Evolutionary conservation across 176 grass and related monocot species (phyloP).

Genomic region (Oryza nivara): DNA sequence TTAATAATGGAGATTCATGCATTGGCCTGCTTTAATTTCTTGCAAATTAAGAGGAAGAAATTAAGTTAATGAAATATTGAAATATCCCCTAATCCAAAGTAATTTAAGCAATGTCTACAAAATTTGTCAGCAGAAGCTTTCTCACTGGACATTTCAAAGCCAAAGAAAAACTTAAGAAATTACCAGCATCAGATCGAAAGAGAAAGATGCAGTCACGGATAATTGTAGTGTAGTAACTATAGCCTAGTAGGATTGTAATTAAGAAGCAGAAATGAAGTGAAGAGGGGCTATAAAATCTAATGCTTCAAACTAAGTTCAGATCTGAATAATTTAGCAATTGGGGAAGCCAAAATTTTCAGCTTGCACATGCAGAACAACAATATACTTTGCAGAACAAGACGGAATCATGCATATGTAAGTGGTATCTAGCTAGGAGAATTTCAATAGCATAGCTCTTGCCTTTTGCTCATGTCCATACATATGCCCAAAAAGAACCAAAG

Average conservation of each 20-base stretch:
- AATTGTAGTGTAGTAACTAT: background rate
- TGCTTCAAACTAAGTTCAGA: conserved; percentile 33
- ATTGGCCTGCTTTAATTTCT: background rate
- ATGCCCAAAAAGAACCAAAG: conserved; percentile 37
- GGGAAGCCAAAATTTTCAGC: conserved; percentile 10
- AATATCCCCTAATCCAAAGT: background rate
- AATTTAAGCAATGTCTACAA: background rate
- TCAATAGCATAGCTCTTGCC: conserved; percentile 24
- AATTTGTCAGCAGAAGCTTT: background rate
- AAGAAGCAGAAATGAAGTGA: background rate
- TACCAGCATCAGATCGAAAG: background rate
- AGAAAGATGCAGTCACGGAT: background rate
- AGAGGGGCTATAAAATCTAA: background rate
- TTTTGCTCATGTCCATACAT: conserved; percentile 10
- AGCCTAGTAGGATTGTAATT: background rate
- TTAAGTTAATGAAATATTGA: background rate
- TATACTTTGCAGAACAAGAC: conserved; percentile 33
- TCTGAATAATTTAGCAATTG: conserved; percentile 28
- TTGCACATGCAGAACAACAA: conserved; percentile 26
- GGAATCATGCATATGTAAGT: conserved; percentile 13
- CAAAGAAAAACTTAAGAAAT: background rate
- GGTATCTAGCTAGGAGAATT: conserved; percentile 35
- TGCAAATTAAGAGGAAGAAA: background rate
- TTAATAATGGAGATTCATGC: too few species aligned
- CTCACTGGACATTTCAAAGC: background rate